phyloP scores from a whole-genome alignment of 768 basidiomycete species.

The Rhodotorula taiwanensis region DNA sequence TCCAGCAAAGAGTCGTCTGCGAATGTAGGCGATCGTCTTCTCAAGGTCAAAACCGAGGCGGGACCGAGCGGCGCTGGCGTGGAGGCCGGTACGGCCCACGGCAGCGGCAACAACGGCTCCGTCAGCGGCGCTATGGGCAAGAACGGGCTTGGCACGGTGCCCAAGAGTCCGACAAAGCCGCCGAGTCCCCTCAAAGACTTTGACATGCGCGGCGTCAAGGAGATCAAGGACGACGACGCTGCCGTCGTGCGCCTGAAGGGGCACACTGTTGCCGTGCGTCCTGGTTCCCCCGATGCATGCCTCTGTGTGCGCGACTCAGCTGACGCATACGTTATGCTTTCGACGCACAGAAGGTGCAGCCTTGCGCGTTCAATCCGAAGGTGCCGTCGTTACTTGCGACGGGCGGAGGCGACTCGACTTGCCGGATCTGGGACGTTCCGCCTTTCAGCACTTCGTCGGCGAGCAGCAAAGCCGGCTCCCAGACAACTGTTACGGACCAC shows the following conservation, averaged over 20 bases:
- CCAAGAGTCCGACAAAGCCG: background rate
- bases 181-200: background rate
- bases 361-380: constrained; percentile 39
- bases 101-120: background rate
- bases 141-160: background rate
- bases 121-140: background rate
- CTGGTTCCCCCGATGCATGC: background rate
- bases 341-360: constrained; percentile 19
- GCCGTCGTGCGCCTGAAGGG: constrained; percentile 34
- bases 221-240: background rate
- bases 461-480: background rate
- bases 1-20: too few relatives aligned
- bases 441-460: background rate
- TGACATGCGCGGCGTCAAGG: constrained; percentile 4
- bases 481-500: constrained; percentile 18
- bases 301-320: background rate
- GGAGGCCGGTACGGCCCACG: background rate
- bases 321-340: background rate
- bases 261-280: constrained; percentile 11
- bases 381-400: constrained; percentile 39
- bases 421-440: constrained; percentile 41
- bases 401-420: constrained; percentile 36
- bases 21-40: background rate
- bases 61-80: too few relatives aligned
- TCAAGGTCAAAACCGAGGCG: constrained; percentile 7